Conservation (phyloP, 495 filamentous ascomycete genomes). For the Hypoxylon intermedium region DNA sequence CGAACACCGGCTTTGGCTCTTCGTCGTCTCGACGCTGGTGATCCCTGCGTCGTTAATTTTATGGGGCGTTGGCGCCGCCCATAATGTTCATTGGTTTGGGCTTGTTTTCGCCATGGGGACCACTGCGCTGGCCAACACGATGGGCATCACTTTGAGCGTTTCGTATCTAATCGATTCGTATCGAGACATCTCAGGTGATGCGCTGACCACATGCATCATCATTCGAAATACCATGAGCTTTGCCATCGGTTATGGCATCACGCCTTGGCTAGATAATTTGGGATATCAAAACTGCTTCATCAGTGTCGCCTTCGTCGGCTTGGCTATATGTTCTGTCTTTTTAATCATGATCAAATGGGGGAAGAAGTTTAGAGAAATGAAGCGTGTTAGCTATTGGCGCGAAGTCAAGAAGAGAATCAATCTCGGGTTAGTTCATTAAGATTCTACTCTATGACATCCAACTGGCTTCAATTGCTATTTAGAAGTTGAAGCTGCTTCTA, state of each 20-base stretch:
- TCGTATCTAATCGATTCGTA: slow-evolving; percentile 71
- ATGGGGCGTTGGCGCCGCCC: slow-evolving; percentile 70
- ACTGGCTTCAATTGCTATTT: too few relatives aligned
- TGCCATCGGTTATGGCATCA: slow-evolving; percentile 59
- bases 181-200: slow-evolving; percentile 67
- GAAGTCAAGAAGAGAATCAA: slow-evolving; percentile 54
- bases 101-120: slow-evolving; percentile 68
- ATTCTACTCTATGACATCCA: too few relatives aligned
- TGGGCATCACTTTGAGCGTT: slow-evolving; percentile 65
- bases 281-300: slow-evolving; percentile 71
- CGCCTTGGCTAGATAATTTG: slow-evolving; percentile 66
- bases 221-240: slow-evolving; percentile 70
- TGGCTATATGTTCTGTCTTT: slow-evolving; percentile 62
- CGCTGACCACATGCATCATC: slow-evolving; percentile 68
- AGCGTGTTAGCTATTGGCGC: slow-evolving; percentile 49
- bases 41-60: too few relatives aligned
- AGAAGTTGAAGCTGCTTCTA: too few relatives aligned
- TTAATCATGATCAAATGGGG: slow-evolving; percentile 65
- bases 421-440: slow-evolving; percentile 50
- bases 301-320: slow-evolving; percentile 64
- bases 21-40: too few relatives aligned
- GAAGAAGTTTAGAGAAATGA: slow-evolving; percentile 48
- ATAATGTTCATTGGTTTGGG: slow-evolving; percentile 67
- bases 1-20: too few relatives aligned
- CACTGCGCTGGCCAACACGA: slow-evolving; percentile 63